phyloP scores from a whole-genome alignment of 2,329 filamentous ascomycete genomes.

The Trichoderma guizhouense region DNA sequence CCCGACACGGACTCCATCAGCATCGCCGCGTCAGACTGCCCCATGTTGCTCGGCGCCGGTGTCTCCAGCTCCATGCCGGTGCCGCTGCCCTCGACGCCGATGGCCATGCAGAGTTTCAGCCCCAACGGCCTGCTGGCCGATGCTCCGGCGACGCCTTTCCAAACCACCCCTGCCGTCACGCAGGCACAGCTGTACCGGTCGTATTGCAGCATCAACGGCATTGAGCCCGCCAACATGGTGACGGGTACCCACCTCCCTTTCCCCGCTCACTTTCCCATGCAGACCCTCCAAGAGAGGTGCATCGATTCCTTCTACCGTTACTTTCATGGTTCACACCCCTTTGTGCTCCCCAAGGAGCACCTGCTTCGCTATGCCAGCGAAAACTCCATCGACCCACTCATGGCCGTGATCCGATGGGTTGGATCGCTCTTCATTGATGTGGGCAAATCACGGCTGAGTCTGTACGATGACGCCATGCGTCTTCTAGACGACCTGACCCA shows the following conservation, averaged over 20 bases:
- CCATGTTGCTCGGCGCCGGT: slow-evolving; percentile 32
- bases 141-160: slow-evolving; percentile 24
- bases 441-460: slow-evolving; percentile 44
- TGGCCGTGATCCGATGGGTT: slow-evolving; percentile 54
- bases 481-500: slow-evolving; percentile 46
- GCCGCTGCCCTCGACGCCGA: slow-evolving; percentile 5
- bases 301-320: slow-evolving; percentile 57
- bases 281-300: slow-evolving; percentile 49
- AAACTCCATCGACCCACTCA: slow-evolving; percentile 44
- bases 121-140: slow-evolving; percentile 16
- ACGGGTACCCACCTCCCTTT: slow-evolving; percentile 16
- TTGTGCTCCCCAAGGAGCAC: slow-evolving; percentile 52
- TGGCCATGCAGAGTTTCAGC: slow-evolving; percentile 15
- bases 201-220: slow-evolving; percentile 27
- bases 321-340: slow-evolving; percentile 57
- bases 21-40: slow-evolving; percentile 36
- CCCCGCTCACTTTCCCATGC: slow-evolving; percentile 24
- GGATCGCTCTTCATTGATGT: slow-evolving; percentile 55
- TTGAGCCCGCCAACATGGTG: slow-evolving; percentile 23
- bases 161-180: slow-evolving; percentile 18
- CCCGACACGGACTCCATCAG: slow-evolving; percentile 20
- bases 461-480: slow-evolving; percentile 57
- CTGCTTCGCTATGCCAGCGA: slow-evolving; percentile 49
- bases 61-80: slow-evolving; percentile 11
- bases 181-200: slow-evolving; percentile 42